These are phyloP conservation scores for Rhizopogon parksii DNA, from an alignment of 1,284 basidiomycete genomes.

Conservation along the genomic window DNA sequence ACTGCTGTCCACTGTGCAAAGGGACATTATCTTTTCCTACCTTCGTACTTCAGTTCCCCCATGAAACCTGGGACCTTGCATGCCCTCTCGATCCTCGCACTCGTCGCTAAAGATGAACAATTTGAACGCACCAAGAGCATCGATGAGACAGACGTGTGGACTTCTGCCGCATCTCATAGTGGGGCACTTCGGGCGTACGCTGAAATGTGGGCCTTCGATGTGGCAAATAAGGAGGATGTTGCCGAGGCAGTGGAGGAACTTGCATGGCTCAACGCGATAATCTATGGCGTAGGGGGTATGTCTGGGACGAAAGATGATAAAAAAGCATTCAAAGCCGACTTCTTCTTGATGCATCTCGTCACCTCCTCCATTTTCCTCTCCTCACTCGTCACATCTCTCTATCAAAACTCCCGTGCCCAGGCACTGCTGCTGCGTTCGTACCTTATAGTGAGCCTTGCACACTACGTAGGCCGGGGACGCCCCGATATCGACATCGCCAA, in stretches of 20 bases:
- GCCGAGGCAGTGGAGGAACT: constrained; percentile 34
- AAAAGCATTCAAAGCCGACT: constrained; percentile 35
- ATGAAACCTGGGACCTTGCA: constrained; percentile 14
- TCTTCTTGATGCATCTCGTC: constrained; percentile 40
- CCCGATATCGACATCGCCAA: constrained; percentile 28
- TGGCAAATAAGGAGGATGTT: constrained; percentile 23
- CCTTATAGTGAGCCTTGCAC: constrained; percentile 29
- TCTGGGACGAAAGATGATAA: constrained; percentile 9
- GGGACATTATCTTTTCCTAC: constrained; percentile 20
- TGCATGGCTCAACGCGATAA: constrained; percentile 32
- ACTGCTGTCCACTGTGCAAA: constrained; percentile 33
- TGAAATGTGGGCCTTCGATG: constrained; percentile 42
- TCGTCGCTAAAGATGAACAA: constrained; percentile 38
- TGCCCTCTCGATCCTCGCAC: constrained; percentile 40
- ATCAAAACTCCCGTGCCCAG: constrained; percentile 21
- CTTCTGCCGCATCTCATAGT: constrained; percentile 30
- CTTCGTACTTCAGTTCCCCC: constrained; percentile 2
- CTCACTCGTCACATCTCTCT: constrained; percentile 27
- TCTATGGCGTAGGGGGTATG: constrained; percentile 40
- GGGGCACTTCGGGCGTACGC: constrained; percentile 38
- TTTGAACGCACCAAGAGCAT: constrained; percentile 22
- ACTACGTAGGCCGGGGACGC: constrained; percentile 36
- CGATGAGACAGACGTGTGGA: constrained; percentile 18
- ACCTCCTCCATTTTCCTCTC: constrained; percentile 41
- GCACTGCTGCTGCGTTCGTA: constrained; percentile 34